Evolutionary conservation across 2,329 filamentous ascomycete genomes (phyloP).

Genomic region (Pestalotiopsis sp.): DNA sequence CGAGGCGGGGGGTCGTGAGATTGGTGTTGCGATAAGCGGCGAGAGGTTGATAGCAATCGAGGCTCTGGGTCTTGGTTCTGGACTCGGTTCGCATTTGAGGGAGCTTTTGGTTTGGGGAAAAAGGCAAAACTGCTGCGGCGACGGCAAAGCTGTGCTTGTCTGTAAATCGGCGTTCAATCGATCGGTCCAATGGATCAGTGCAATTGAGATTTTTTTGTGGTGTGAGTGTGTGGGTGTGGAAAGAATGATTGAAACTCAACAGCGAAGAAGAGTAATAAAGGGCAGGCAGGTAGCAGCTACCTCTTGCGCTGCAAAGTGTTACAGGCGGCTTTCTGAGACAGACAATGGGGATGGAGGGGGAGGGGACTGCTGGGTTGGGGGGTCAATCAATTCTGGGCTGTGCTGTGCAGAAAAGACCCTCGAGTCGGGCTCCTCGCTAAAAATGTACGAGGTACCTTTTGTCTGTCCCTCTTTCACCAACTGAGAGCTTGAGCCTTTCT

Average conservation of each 20-base stretch:
- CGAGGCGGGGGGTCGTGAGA: constrained; percentile 11
- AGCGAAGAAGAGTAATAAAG: not conserved
- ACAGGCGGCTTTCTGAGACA: constrained; percentile 47
- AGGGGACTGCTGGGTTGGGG: constrained; percentile 8
- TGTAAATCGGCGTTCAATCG: not conserved
- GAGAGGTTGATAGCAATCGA: constrained; percentile 10
- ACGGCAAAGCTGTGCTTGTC: not conserved
- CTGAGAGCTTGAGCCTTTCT: not conserved
- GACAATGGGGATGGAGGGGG: constrained; percentile 23
- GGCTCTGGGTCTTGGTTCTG: constrained; percentile 17
- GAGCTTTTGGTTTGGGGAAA: not conserved
- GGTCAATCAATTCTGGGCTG: not conserved
- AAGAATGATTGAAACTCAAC: not conserved
- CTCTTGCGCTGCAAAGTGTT: constrained; percentile 35
- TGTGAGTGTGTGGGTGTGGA: not conserved
- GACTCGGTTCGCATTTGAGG: constrained; percentile 21
- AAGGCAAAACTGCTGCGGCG: constrained; percentile 12
- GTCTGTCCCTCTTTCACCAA: not conserved
- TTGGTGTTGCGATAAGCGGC: constrained; percentile 12
- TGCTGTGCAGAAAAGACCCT: not conserved
- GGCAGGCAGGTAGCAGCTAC: constrained; percentile 27
- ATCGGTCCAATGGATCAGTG: not conserved
- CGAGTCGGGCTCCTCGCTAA: not conserved
- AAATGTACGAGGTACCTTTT: not conserved
- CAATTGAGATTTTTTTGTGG: not conserved